Percentiles rank a stretch among this genome's conserved stretches.
These are phyloP conservation scores for Skeletonema tropicum DNA, from an alignment of 108 stramenopile genomes.

Conservation along the genomic window DNA sequence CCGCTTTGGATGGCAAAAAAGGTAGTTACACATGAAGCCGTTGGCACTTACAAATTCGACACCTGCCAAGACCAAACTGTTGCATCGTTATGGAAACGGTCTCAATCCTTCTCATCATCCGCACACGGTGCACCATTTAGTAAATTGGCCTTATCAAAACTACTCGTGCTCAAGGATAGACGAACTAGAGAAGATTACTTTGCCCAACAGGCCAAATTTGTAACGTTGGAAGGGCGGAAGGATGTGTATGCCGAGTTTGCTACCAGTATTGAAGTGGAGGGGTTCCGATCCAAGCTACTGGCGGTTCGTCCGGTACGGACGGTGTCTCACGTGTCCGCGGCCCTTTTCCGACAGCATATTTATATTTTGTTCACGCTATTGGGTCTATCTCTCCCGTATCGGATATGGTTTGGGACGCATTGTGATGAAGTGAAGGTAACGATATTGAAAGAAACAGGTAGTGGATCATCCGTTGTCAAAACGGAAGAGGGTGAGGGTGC, in stretches of 20 bases:
- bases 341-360: constrained; percentile 57
- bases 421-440: constrained; percentile 86
- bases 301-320: constrained; percentile 61
- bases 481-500: constrained; percentile 3
- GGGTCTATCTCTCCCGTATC: constrained; percentile 83
- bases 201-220: constrained; percentile 83
- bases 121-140: constrained; percentile 68
- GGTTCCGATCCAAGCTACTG: constrained; percentile 70
- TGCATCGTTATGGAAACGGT: constrained; percentile 83
- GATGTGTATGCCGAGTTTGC: constrained; percentile 85
- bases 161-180: constrained; percentile 68
- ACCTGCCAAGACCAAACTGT: constrained; percentile 69
- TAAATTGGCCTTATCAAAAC: constrained; percentile 71
- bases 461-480: constrained; percentile 12
- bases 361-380: constrained; percentile 74
- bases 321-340: constrained; percentile 36
- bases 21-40: constrained; percentile 72
- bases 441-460: constrained; percentile 78
- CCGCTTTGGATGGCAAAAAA: constrained; percentile 64
- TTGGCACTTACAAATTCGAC: constrained; percentile 56
- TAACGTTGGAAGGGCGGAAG: constrained; percentile 67
- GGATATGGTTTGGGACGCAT: constrained; percentile 80
- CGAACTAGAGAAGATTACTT: constrained; percentile 82
- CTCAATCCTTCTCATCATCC: constrained; percentile 33
- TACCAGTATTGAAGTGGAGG: constrained; percentile 76